phyloP scores from a whole-genome alignment of 371 early-diverging fungal genomes.

The Apophysomyces ossiformis region DNA sequence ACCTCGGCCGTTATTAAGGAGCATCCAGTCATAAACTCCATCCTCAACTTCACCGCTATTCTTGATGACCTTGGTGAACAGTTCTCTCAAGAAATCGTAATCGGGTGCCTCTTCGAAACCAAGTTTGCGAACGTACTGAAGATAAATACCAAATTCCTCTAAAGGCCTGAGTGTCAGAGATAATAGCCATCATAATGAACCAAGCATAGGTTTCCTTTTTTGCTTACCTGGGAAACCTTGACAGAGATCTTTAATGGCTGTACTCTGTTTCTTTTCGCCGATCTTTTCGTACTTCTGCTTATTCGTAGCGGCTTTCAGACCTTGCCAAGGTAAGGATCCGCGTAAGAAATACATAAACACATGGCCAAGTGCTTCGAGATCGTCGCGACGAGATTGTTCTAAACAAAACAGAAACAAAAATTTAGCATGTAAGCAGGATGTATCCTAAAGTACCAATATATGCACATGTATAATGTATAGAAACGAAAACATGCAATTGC shows the following conservation, averaged over 20 bases:
- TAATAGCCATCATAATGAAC: no score
- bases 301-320: conserved; percentile 87
- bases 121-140: conserved; percentile 85
- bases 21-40: conserved; percentile 90
- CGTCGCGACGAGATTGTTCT: conserved; percentile 93
- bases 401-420: neutral
- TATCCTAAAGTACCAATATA: neutral
- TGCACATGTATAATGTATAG: neutral
- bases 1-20: conserved; percentile 59
- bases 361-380: conserved; percentile 92
- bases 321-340: conserved; percentile 93
- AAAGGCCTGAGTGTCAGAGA: neutral
- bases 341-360: conserved; percentile 92
- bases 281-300: conserved; percentile 93
- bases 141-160: conserved; percentile 87
- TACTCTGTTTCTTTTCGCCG: conserved; percentile 86
- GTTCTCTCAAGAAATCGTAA: conserved; percentile 79
- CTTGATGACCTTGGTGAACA: conserved; percentile 81
- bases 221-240: conserved; percentile 64
- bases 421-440: neutral
- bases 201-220: no score
- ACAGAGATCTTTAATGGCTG: conserved; percentile 74
- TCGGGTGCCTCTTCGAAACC: conserved; percentile 94
- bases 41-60: conserved; percentile 76
- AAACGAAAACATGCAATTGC: no score